phyloP scores from a whole-genome alignment of 2,329 filamentous ascomycete genomes.

The Colletotrichum phormii region DNA sequence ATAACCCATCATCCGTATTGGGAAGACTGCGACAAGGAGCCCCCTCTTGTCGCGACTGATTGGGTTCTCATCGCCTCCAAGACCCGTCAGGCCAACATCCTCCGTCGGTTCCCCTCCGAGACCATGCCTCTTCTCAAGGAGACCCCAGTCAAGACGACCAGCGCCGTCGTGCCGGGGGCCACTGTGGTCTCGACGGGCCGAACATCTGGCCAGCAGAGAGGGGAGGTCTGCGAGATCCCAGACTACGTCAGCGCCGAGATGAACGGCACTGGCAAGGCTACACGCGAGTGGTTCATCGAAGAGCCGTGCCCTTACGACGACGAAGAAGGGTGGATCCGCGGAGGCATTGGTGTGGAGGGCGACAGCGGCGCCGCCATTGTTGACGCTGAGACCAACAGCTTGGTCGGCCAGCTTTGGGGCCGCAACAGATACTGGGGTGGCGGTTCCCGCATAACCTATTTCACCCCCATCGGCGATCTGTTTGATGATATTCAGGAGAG shows the following conservation, averaged over 20 bases:
- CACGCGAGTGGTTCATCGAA: slow-evolving; percentile 59
- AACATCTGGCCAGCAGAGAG: slow-evolving; percentile 56
- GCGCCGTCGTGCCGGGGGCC: slow-evolving; percentile 48
- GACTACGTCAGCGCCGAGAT: slow-evolving; percentile 52
- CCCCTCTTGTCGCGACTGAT: slow-evolving; percentile 56
- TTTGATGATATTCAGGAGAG: slow-evolving; percentile 60
- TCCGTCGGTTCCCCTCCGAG: slow-evolving; percentile 53
- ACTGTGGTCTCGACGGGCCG: slow-evolving; percentile 54
- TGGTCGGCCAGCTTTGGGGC: slow-evolving; percentile 58
- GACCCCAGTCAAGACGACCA: slow-evolving; percentile 45
- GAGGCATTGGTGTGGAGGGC: slow-evolving; percentile 57
- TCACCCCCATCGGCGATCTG: slow-evolving; percentile 57
- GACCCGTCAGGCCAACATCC: slow-evolving; percentile 51
- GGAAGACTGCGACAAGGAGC: slow-evolving; percentile 54
- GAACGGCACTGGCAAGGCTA: slow-evolving; percentile 55
- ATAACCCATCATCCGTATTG: slow-evolving; percentile 58
- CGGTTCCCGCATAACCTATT: slow-evolving; percentile 55
- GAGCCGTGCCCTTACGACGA: slow-evolving; percentile 51
- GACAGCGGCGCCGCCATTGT: slow-evolving; percentile 58
- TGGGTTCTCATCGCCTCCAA: slow-evolving; percentile 55
- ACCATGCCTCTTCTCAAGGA: slow-evolving; percentile 47
- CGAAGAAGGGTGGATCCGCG: slow-evolving; percentile 57
- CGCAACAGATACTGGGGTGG: slow-evolving; percentile 56
- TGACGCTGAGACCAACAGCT: slow-evolving; percentile 51
- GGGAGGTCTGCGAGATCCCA: slow-evolving; percentile 56